Base-by-base conservation (phyloP, 345 rosid genomes). In the Durio zibethinus region DNA sequence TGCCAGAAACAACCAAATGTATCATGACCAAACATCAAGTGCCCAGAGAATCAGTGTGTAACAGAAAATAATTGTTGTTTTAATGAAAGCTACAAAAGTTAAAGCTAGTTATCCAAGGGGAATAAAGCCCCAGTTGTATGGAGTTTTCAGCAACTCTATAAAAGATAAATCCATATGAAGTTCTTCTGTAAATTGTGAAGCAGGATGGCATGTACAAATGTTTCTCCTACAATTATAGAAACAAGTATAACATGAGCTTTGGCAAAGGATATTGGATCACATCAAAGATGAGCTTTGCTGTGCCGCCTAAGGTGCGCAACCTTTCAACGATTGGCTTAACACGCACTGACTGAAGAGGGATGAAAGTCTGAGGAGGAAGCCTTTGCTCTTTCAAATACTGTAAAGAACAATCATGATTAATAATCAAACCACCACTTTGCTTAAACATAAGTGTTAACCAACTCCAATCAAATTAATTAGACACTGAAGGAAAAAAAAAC, bases 301-400 rank as follows among this genome's bases (percentile, higher is more conserved):
- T 88, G 74, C 98, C 94, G 52, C 92, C 97, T 77, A 93, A 85
- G 63, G 87, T 85, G 77, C 98, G 94, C 78, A 93, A 77, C 86
- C 93, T 86, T 86, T 96, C 99, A 77, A 78, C 36, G 54, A 93
- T 84, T 69, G 93, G 93, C 91, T 96, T 96, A 69, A 93, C 94
- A 77, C 98, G 98, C 79, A 93, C 92, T 14, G 99, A 90, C 80
- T 89, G 97, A 81, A 96, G 93, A 52, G 99, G 99, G 77, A 93
- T 91, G 88, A 96, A 96, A 73, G 99, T 96, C 89, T 87, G 92
- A 64, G 99, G 98, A 83, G 99, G 98, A 91, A 96, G 98, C 89
- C 99, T 85, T 81, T 93, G 96, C 80, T 96, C 97, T 89, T 93
- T 96, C 85, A 96, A 87, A 84, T 93, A 93, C 99, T 96, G 97